These are phyloP conservation scores for Beauveria sp. DNA, from an alignment of 2,329 filamentous ascomycete genomes.

Conservation along the genomic window DNA sequence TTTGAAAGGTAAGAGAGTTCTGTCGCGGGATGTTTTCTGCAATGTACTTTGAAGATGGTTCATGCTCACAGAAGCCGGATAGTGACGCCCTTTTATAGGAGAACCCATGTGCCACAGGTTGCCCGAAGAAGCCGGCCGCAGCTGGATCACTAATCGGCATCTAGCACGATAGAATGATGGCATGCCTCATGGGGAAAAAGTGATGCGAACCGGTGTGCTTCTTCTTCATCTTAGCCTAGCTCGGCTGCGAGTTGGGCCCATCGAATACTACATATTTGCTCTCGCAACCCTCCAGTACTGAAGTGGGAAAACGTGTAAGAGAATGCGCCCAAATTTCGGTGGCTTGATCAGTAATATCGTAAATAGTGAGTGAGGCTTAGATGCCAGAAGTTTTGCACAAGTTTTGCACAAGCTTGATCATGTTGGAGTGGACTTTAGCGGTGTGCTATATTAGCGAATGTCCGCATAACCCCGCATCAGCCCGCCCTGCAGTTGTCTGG, in stretches of 20 bases:
- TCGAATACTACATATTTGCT: not conserved
- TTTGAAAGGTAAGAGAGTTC: too few species aligned
- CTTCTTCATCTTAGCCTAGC: not conserved
- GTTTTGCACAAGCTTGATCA: not conserved
- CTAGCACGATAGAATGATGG: not conserved
- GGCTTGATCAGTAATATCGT: not conserved
- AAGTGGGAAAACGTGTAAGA: not conserved
- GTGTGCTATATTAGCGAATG: not conserved
- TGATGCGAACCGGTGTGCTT: not conserved
- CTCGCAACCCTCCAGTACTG: not conserved
- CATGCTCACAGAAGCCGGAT: not conserved
- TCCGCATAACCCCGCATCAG: constrained; percentile 2
- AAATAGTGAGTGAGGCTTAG: not conserved
- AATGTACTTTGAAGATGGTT: not conserved
- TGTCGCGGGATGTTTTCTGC: not conserved
- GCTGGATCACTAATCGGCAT: not conserved
- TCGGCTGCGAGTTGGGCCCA: not conserved
- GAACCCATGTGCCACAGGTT: not conserved
- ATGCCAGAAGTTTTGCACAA: not conserved
- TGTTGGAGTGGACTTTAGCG: not conserved
- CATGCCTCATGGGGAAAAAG: not conserved
- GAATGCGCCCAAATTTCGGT: not conserved
- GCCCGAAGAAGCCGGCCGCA: not conserved
- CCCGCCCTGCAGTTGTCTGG: not conserved
- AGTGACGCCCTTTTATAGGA: not conserved